Evolutionary conservation across 1,284 basidiomycete species (phyloP).

Genomic region (Prillingera fragicola): DNA sequence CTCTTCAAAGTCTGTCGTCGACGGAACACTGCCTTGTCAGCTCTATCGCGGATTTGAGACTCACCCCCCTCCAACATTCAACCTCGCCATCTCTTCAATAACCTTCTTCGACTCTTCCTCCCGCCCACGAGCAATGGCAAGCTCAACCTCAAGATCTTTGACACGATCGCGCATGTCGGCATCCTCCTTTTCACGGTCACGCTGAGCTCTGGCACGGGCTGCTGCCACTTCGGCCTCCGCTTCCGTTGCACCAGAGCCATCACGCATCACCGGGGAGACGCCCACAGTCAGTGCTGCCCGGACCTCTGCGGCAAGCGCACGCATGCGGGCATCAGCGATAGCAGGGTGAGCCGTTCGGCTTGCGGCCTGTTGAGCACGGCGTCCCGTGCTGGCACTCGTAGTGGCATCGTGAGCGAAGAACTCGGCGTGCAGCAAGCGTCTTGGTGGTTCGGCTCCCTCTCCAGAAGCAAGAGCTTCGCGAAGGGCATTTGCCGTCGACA

Average conservation of each 20-base stretch:
- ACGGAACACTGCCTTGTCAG: constrained; percentile 7
- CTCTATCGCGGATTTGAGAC: constrained; percentile 5
- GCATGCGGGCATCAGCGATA: constrained; percentile 38
- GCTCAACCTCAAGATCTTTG: constrained; percentile 44
- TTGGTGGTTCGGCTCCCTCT: constrained; percentile 3
- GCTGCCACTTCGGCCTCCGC: constrained; percentile 25
- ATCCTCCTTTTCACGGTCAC: constrained; percentile 27
- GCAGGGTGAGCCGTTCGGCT: constrained; percentile 43
- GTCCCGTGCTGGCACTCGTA: neutral
- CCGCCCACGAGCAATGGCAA: constrained; percentile 30
- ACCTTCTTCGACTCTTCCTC: constrained; percentile 38
- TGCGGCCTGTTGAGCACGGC: constrained; percentile 24
- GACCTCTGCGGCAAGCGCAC: constrained; percentile 28
- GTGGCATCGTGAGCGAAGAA: constrained; percentile 11
- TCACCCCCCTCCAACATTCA: constrained; percentile 26
- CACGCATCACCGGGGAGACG: neutral
- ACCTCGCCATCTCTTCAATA: constrained; percentile 32
- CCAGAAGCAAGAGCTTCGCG: constrained; percentile 51
- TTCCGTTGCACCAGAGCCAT: constrained; percentile 3
- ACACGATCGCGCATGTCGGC: constrained; percentile 36
- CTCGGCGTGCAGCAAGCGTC: constrained; percentile 2
- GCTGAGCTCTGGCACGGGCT: constrained; percentile 20
- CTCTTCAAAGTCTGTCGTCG: constrained; percentile 20
- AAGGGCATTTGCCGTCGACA: constrained; percentile 65
- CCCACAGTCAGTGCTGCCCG: constrained; percentile 23